These are phyloP conservation scores for Selaginella moellendorffii DNA, from an alignment of 75 land plant species.

Conservation along the genomic window DNA sequence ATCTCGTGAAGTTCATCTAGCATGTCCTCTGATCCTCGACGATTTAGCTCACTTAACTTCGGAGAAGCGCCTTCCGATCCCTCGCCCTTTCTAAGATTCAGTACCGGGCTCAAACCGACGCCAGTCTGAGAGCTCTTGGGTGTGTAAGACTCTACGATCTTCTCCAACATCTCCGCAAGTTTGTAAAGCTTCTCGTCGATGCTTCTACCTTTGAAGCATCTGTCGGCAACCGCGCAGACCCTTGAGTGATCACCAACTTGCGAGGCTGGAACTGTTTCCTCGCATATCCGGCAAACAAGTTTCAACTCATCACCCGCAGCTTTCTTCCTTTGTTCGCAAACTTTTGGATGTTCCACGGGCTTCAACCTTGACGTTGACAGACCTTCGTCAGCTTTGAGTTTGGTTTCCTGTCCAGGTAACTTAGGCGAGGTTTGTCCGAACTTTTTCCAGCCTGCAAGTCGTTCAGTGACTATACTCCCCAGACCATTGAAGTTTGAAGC, in stretches of 20 bases:
- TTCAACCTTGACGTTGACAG: not conserved
- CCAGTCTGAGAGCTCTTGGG: too few species aligned
- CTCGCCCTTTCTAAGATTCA: slow-evolving; percentile 47
- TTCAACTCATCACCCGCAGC: not conserved
- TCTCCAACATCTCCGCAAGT: slow-evolving; percentile 82
- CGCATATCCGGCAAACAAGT: slow-evolving; percentile 94
- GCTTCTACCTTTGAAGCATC: slow-evolving; percentile 49
- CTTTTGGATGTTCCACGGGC: slow-evolving; percentile 5
- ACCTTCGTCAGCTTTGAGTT: not conserved
- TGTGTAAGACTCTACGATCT: slow-evolving; percentile 47
- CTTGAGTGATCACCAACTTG: slow-evolving; percentile 83
- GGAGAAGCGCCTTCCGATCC: slow-evolving; percentile 16
- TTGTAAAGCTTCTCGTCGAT: slow-evolving; percentile 75
- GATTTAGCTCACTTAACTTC: slow-evolving; percentile 29
- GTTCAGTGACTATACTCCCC: not conserved
- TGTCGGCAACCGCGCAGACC: slow-evolving; percentile 82
- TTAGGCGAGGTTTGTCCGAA: slow-evolving; percentile 14
- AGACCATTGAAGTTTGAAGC: not conserved
- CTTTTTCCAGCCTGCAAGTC: not conserved
- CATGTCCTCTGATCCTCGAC: slow-evolving; percentile 80
- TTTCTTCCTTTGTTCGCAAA: not conserved
- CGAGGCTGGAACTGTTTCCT: slow-evolving; percentile 82
- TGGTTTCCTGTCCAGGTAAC: not conserved
- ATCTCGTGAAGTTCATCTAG: slow-evolving; percentile 67
- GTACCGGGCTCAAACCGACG: slow-evolving; percentile 53